Conservation (phyloP, 129 eudicot genomes). For the Flaveria linearis region DNA sequence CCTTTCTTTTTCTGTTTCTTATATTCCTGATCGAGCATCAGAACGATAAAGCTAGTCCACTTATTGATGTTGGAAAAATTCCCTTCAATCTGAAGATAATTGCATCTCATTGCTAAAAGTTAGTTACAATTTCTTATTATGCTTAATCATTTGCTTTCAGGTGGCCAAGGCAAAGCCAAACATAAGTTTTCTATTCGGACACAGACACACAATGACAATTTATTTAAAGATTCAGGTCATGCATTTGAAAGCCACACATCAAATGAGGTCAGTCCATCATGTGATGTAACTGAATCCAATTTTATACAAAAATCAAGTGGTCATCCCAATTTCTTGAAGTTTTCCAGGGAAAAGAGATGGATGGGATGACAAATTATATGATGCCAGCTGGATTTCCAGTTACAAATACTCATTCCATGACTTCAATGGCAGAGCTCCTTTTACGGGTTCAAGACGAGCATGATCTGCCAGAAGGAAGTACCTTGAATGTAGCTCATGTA, state of each 20-base stretch:
- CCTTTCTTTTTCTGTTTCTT: neutral
- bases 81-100: neutral
- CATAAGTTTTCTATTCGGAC: constrained; percentile 43
- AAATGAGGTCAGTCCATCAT: constrained; percentile 30
- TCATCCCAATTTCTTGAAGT: constrained; percentile 35
- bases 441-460: constrained; percentile 45
- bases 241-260: constrained; percentile 28
- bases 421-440: constrained; percentile 64
- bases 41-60: neutral
- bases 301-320: neutral
- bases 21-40: neutral
- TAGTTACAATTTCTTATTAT: constrained; percentile 9
- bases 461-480: constrained; percentile 33
- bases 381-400: constrained; percentile 35
- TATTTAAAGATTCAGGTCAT: constrained; percentile 23
- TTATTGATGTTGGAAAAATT: neutral
- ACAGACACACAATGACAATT: constrained; percentile 34
- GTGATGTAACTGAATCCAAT: constrained; percentile 32
- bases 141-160: constrained; percentile 42
- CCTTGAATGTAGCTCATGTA: constrained; percentile 37
- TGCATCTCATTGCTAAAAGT: constrained; percentile 12
- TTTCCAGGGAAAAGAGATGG: constrained; percentile 38
- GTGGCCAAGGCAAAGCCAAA: constrained; percentile 52
- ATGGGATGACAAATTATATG: constrained; percentile 31
- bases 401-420: constrained; percentile 22